These are phyloP conservation scores for Fusarium ambrosium DNA, from an alignment of 2,329 filamentous ascomycete species.

Conservation along the genomic window DNA sequence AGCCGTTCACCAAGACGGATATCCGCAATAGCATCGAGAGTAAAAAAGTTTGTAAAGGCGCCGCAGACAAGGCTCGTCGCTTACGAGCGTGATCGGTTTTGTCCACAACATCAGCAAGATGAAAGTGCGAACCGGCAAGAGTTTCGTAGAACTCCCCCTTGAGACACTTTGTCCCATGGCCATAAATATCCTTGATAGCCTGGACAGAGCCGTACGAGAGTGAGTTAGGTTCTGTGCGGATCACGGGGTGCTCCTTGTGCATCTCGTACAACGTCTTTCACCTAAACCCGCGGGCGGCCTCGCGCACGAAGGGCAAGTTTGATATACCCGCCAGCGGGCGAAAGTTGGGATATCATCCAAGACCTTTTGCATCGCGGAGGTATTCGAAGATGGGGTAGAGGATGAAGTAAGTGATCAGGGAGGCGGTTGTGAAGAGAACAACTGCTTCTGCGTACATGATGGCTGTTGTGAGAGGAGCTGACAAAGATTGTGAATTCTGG, in stretches of 20 bases:
- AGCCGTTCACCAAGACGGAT: constrained; percentile 67
- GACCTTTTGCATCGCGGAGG: constrained; percentile 55
- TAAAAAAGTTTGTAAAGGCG: constrained; percentile 68
- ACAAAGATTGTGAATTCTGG: background rate
- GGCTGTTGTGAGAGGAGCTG: background rate
- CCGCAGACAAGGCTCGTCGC: constrained; percentile 63
- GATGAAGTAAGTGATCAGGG: constrained; percentile 32
- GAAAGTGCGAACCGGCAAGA: constrained; percentile 62
- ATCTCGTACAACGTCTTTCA: constrained; percentile 61
- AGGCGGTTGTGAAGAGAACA: constrained; percentile 12
- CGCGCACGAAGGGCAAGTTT: constrained; percentile 38
- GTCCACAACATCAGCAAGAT: constrained; percentile 66
- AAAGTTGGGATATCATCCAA: constrained; percentile 42
- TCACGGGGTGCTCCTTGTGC: constrained; percentile 57
- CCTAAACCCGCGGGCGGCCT: constrained; percentile 54
- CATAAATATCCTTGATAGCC: constrained; percentile 54
- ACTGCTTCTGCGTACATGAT: constrained; percentile 41
- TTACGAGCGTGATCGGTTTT: constrained; percentile 66
- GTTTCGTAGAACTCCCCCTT: constrained; percentile 64
- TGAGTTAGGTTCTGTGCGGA: constrained; percentile 47
- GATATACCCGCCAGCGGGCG: constrained; percentile 40
- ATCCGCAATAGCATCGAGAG: constrained; percentile 68
- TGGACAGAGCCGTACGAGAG: constrained; percentile 43
- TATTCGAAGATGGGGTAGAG: constrained; percentile 34
- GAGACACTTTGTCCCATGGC: constrained; percentile 62